Conservation (phyloP, 2,329 filamentous ascomycete genomes). For the Cladosporium austrohemisphaericum region DNA sequence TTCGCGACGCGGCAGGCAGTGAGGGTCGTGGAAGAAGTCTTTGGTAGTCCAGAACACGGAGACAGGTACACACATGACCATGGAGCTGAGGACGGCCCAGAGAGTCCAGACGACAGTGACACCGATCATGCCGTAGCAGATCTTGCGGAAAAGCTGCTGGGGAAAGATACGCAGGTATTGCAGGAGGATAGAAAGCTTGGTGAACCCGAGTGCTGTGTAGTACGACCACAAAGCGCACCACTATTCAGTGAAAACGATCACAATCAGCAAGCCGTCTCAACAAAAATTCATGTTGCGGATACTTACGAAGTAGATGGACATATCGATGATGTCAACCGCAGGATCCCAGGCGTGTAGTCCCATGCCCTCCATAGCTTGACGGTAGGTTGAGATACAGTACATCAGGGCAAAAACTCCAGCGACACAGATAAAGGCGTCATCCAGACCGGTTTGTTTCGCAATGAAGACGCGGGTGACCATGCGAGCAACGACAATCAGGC, state of each 20-base stretch:
- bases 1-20: slow-evolving; percentile 12
- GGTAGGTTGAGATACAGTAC: slow-evolving; percentile 9
- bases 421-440: slow-evolving; percentile 4
- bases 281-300: too few relatives aligned
- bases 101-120: slow-evolving; percentile 13
- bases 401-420: slow-evolving; percentile 4
- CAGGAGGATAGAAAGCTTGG: slow-evolving; percentile 46
- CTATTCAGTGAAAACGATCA: slow-evolving; percentile 11
- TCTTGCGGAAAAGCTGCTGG: slow-evolving; percentile 33
- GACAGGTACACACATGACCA: slow-evolving; percentile 15
- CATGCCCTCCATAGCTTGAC: slow-evolving; percentile 4
- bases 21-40: slow-evolving; percentile 9
- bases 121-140: slow-evolving; percentile 13
- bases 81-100: slow-evolving; percentile 15
- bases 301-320: slow-evolving; percentile 6
- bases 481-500: slow-evolving; percentile 8
- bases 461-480: slow-evolving; percentile 7
- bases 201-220: slow-evolving; percentile 36
- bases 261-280: background rate
- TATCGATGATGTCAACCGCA: background rate
- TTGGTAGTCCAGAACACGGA: slow-evolving; percentile 14
- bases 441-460: slow-evolving; percentile 8
- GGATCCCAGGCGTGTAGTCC: slow-evolving; percentile 12
- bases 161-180: slow-evolving; percentile 49
- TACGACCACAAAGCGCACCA: slow-evolving; percentile 38